Conservation (phyloP, 345 rosid genomes). For the Ceriops zippeliana region DNA sequence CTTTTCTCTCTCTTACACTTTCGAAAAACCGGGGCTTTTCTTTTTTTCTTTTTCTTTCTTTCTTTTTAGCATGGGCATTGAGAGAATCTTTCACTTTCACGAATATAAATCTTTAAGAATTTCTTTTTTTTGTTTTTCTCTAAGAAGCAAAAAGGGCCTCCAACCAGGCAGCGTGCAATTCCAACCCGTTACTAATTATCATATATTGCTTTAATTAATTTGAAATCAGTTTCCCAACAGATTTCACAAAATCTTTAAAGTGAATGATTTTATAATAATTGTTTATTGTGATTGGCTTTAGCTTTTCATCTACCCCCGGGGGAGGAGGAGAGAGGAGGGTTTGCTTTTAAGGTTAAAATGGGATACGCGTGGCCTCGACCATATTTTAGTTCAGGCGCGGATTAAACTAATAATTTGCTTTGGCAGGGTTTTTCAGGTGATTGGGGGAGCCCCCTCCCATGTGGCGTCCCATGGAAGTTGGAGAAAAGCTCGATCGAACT, state of each 20-base stretch:
- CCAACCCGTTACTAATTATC: slow-evolving; percentile 14
- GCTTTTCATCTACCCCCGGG: neutral
- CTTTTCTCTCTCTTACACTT: slow-evolving; percentile 36
- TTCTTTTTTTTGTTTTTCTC: too few species aligned
- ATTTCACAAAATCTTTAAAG: neutral
- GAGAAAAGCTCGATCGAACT: slow-evolving; percentile 16
- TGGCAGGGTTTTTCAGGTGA: neutral
- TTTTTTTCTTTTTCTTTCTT: neutral
- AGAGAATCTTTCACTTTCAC: too few species aligned
- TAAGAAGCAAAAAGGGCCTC: too few species aligned
- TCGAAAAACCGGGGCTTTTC: slow-evolving; percentile 10
- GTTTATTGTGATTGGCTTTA: neutral
- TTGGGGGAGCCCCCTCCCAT: slow-evolving; percentile 15
- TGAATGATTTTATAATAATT: slow-evolving; percentile 1
- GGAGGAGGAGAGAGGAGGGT: too few species aligned
- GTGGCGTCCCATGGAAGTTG: slow-evolving; percentile 28
- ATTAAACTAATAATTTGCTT: slow-evolving; percentile 16
- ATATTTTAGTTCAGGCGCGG: slow-evolving; percentile 22
- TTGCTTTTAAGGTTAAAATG: slow-evolving; percentile 18
- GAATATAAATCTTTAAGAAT: too few species aligned
- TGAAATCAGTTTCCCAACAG: neutral
- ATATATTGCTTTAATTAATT: neutral
- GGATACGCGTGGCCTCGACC: neutral
- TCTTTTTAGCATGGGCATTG: neutral
- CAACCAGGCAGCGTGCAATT: slow-evolving; percentile 1